Evolutionary conservation across 352 stramenopile species (phyloP), one percentile per base, ranked within the genome.

Genomic region (Globisporangium abappressorium): DNA sequence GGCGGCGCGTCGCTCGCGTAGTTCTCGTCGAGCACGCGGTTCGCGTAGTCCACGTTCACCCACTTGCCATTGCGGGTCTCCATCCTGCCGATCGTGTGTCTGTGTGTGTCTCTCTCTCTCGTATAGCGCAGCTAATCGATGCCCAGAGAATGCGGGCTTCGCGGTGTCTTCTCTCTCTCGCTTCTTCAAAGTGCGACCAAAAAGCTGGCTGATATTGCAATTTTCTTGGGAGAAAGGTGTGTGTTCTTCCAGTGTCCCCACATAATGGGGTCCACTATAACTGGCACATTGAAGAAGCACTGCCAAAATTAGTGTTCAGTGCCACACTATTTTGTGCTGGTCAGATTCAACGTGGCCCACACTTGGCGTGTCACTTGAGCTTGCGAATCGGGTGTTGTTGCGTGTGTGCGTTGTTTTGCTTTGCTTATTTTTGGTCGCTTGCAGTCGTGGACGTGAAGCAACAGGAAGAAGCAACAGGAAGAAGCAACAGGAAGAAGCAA

Each of bases 21-120:
- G 11, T 70, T 46, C 51, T 89, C 84, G 28, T 87, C 81, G 54
- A 87, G 62, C 41, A 85, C 78, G 61, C 75, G 82, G 66, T 85
- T 89, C 70, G 83, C 85, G 73, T 93, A 93, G 81, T 94, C 87
- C 55, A 94, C 87, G 68, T 94, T 93, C 72, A 94, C 87, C 87
- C 87, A 94, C 77, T 94, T 94, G 72, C 81, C 80, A 66, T 91
- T 92, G 63, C 79, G 82, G 30, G 69, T 71, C 57, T 90, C 82
- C 79, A 87, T 87, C 12, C 41, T 34, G 14, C n/a, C 3, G 51
- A 34, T 14, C 12, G 14, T 9, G 3, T 33, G n/a, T 9, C 9
- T 57, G 18, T 9, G 22, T 57, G 18, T 28, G 3, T 57, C 22
- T 34, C 22, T 56, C 22, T 57, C 49, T 53, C 2, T 57, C 51